phyloP scores from a whole-genome alignment of 306 rosid species.

The Inga leiocalycina region DNA sequence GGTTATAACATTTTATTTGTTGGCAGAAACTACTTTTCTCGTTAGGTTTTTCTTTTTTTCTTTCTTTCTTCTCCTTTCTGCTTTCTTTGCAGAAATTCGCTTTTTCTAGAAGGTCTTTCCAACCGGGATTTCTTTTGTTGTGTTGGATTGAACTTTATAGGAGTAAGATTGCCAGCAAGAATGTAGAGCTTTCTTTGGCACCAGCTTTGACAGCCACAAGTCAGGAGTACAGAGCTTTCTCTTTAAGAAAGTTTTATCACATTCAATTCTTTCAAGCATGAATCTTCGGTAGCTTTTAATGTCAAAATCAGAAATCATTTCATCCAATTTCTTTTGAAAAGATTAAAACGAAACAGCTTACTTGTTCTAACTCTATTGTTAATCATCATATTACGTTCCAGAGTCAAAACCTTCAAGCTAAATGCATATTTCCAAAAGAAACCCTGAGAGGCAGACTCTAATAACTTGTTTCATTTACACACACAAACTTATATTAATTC shows the following conservation, averaged over 20 bases:
- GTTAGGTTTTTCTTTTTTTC: too few relatives aligned
- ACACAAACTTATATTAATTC: not conserved
- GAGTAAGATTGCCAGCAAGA: not conserved
- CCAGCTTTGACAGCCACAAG: not conserved
- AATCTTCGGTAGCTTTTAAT: not conserved
- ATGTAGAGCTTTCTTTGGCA: not conserved
- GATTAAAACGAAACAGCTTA: not conserved
- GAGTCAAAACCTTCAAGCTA: not conserved
- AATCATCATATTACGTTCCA: not conserved
- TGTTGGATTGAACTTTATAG: not conserved
- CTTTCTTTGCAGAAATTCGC: not conserved
- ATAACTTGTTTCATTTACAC: not conserved
- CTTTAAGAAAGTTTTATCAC: not conserved
- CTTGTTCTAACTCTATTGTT: not conserved
- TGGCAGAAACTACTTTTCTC: not conserved
- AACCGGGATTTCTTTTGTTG: not conserved
- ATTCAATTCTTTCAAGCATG: not conserved
- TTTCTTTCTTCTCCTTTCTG: not conserved
- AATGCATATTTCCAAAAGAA: not conserved
- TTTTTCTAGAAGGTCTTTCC: not conserved
- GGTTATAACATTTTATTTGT: not conserved
- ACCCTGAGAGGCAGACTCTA: conserved; percentile 20
- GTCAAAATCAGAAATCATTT: not conserved
- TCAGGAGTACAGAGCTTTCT: not conserved
- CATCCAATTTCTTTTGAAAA: not conserved